These are phyloP conservation scores for Podosphaera aphanis DNA, from an alignment of 2,329 filamentous ascomycete species.

Conservation along the genomic window DNA sequence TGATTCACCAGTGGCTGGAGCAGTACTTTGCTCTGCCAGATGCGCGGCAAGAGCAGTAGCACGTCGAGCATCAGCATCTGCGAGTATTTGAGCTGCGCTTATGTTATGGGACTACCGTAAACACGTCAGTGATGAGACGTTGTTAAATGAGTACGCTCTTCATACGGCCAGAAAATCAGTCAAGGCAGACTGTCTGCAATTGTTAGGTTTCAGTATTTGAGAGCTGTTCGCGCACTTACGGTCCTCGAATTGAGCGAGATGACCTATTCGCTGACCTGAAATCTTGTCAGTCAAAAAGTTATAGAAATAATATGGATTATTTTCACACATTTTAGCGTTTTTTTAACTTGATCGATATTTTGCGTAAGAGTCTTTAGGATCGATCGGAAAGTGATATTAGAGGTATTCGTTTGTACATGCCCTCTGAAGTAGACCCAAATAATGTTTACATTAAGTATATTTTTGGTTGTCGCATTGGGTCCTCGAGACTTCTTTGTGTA, in stretches of 20 bases:
- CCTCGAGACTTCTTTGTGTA: too few relatives aligned
- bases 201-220: neutral
- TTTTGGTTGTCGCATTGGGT: too few relatives aligned
- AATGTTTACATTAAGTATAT: too few relatives aligned
- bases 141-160: conserved; percentile 2
- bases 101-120: conserved; percentile 46
- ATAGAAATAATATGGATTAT: too few relatives aligned
- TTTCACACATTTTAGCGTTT: too few relatives aligned
- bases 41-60: conserved; percentile 17
- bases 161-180: conserved; percentile 43
- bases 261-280: conserved; percentile 1
- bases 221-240: conserved; percentile 6
- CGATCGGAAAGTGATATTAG: too few relatives aligned
- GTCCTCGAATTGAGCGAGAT: conserved; percentile 12
- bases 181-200: conserved; percentile 32
- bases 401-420: too few relatives aligned
- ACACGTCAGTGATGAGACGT: conserved; percentile 18
- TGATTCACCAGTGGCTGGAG: conserved; percentile 3
- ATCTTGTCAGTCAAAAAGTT: neutral
- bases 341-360: too few relatives aligned
- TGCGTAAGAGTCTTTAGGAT: too few relatives aligned
- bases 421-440: too few relatives aligned
- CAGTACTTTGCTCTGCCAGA: conserved; percentile 11
- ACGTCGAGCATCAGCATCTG: conserved; percentile 25
- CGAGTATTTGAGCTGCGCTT: conserved; percentile 31